Evolutionary conservation across 768 basidiomycete genomes (phyloP).

Genomic region (Russula emetica): DNA sequence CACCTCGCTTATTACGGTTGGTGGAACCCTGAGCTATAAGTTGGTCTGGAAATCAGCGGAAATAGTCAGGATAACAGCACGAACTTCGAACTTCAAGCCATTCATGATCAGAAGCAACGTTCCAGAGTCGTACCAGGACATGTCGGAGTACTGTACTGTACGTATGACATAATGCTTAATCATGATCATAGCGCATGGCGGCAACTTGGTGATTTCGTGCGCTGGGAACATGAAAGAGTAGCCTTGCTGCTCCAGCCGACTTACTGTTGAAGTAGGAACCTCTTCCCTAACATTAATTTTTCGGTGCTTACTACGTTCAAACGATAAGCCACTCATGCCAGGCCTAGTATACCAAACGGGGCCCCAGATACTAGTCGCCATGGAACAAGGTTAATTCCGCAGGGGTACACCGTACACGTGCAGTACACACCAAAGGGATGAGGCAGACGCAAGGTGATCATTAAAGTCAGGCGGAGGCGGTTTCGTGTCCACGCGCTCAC

Average conservation of each 20-base stretch:
- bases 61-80: background rate
- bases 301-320: background rate
- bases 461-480: background rate
- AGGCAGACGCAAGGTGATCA: background rate
- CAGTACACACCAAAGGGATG: background rate
- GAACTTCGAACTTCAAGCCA: background rate
- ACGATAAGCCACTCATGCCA: background rate
- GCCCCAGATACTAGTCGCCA: background rate
- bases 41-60: background rate
- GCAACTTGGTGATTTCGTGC: background rate
- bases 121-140: background rate
- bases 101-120: background rate
- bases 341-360: background rate
- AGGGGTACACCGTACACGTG: background rate
- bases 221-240: background rate
- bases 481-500: too few relatives aligned
- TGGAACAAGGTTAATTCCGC: background rate
- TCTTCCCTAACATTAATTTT: too few relatives aligned
- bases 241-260: too few relatives aligned
- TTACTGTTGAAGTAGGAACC: too few relatives aligned
- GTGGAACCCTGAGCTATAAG: background rate
- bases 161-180: background rate
- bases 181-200: background rate
- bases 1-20: background rate
- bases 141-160: constrained; percentile 1